phyloP scores from a whole-genome alignment of 2,329 filamentous ascomycete species.

The Exophiala sp. region DNA sequence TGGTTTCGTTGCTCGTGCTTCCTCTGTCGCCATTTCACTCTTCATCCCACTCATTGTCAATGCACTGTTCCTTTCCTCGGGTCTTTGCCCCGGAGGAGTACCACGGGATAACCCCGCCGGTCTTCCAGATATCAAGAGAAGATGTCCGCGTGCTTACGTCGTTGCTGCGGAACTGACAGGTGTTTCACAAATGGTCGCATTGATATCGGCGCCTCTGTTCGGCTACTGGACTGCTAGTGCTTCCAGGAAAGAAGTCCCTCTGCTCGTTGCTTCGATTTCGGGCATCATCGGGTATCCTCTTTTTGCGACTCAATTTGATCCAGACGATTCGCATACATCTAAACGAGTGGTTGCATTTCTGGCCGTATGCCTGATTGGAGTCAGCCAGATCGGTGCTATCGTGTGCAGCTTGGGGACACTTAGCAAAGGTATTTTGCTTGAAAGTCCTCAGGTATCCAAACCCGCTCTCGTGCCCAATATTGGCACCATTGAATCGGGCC shows the following conservation, averaged over 20 bases:
- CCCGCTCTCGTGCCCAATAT: background rate
- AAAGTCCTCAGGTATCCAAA: slow-evolving; percentile 32
- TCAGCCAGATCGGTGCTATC: slow-evolving; percentile 94
- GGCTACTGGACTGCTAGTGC: slow-evolving; percentile 76
- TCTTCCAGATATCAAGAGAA: slow-evolving; percentile 67
- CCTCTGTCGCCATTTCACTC: slow-evolving; percentile 88
- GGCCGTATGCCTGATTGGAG: slow-evolving; percentile 74
- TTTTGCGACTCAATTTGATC: slow-evolving; percentile 73
- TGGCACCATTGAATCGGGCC: background rate
- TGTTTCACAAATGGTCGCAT: slow-evolving; percentile 78
- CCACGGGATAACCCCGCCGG: slow-evolving; percentile 32
- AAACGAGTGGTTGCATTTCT: slow-evolving; percentile 69
- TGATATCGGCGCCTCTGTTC: slow-evolving; percentile 81
- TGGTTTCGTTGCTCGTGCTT: slow-evolving; percentile 90
- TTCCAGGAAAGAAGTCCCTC: slow-evolving; percentile 65
- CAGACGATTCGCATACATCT: slow-evolving; percentile 68
- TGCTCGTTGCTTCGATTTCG: slow-evolving; percentile 66
- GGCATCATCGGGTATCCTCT: slow-evolving; percentile 75
- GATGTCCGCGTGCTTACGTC: slow-evolving; percentile 82
- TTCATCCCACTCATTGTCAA: slow-evolving; percentile 95
- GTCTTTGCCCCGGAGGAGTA: slow-evolving; percentile 63
- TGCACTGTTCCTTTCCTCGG: slow-evolving; percentile 77
- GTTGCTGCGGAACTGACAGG: slow-evolving; percentile 84
- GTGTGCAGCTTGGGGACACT: slow-evolving; percentile 91
- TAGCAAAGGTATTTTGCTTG: slow-evolving; percentile 68